Percentiles rank a stretch among this genome's conserved stretches.
These are phyloP conservation scores for Sutorius eximius DNA, from an alignment of 1,284 basidiomycete genomes.

Conservation along the genomic window DNA sequence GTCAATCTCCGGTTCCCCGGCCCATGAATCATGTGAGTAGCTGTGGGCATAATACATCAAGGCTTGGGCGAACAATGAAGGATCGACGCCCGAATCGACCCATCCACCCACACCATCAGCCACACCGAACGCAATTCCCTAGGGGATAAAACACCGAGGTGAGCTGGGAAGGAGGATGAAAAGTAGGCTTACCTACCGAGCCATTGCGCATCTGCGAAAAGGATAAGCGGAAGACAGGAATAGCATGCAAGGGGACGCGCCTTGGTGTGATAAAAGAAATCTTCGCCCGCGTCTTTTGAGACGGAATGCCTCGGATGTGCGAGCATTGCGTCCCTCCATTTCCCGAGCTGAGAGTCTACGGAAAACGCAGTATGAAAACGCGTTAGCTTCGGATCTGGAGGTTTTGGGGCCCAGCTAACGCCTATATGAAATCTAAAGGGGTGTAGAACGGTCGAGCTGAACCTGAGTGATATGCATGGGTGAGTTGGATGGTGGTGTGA, in stretches of 20 bases:
- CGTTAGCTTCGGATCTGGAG: constrained; percentile 43
- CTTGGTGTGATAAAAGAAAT: constrained; percentile 78
- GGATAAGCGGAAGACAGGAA: constrained; percentile 3
- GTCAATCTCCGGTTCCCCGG: constrained; percentile 62
- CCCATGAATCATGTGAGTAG: constrained; percentile 69
- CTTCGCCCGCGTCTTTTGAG: constrained; percentile 64
- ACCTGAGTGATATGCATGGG: constrained; percentile 11
- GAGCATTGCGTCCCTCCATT: constrained; percentile 69
- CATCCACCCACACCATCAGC: constrained; percentile 75
- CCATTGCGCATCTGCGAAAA: constrained; percentile 63
- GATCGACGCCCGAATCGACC: constrained; percentile 79
- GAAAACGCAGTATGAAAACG: constrained; percentile 57
- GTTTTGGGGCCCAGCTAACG: constrained; percentile 79
- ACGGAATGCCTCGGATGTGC: constrained; percentile 44
- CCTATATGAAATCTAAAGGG: constrained; percentile 73
- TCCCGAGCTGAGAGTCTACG: constrained; percentile 61
- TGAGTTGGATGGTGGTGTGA: not conserved
- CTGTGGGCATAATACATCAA: constrained; percentile 73
- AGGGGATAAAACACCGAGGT: constrained; percentile 14
- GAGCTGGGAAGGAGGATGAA: constrained; percentile 21
- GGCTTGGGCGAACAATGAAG: constrained; percentile 70
- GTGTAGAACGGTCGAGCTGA: constrained; percentile 32
- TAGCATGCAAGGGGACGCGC: constrained; percentile 40
- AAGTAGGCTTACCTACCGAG: constrained; percentile 59
- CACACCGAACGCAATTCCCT: constrained; percentile 77